phyloP scores from a whole-genome alignment of 345 rosid genomes.

The Microthlaspi erraticum region DNA sequence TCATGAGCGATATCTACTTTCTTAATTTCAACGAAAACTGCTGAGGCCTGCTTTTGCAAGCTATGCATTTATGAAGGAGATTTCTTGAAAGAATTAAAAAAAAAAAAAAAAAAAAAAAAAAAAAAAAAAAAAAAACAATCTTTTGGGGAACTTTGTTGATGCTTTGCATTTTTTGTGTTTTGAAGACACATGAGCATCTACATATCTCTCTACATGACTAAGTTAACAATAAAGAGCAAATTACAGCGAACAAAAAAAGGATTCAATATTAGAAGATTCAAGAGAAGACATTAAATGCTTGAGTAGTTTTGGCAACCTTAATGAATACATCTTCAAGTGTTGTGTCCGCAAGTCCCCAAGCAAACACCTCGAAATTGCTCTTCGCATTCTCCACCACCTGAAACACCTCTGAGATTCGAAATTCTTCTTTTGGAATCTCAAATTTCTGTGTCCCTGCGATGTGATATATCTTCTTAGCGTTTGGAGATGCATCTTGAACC shows the following conservation, averaged over 20 bases:
- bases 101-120: no score
- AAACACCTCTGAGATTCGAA: slow-evolving; percentile 72
- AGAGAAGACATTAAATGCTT: slow-evolving; percentile 49
- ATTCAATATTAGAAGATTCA: slow-evolving; percentile 10
- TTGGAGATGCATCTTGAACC: slow-evolving; percentile 62
- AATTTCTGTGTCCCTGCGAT: slow-evolving; percentile 91
- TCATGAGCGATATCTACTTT: slow-evolving; percentile 79
- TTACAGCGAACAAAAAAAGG: neutral
- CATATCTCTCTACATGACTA: neutral
- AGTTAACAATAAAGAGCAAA: neutral
- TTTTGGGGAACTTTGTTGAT: no score
- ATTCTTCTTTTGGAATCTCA: slow-evolving; percentile 80
- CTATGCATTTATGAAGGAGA: slow-evolving; percentile 51
- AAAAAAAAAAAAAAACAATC: no score
- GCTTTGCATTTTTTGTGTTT: no score
- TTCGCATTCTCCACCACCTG: slow-evolving; percentile 80
- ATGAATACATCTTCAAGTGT: slow-evolving; percentile 85
- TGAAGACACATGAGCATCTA: neutral
- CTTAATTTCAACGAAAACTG: slow-evolving; percentile 70
- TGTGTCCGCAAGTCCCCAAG: slow-evolving; percentile 96
- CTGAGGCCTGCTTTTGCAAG: slow-evolving; percentile 61
- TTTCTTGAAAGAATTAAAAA: slow-evolving; percentile 38
- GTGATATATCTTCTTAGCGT: slow-evolving; percentile 72
- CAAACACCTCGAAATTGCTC: slow-evolving; percentile 65
- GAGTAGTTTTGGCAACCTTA: slow-evolving; percentile 65